Evolutionary conservation across 495 filamentous ascomycete genomes (phyloP).

Genomic region (Xylaria intraflava): DNA sequence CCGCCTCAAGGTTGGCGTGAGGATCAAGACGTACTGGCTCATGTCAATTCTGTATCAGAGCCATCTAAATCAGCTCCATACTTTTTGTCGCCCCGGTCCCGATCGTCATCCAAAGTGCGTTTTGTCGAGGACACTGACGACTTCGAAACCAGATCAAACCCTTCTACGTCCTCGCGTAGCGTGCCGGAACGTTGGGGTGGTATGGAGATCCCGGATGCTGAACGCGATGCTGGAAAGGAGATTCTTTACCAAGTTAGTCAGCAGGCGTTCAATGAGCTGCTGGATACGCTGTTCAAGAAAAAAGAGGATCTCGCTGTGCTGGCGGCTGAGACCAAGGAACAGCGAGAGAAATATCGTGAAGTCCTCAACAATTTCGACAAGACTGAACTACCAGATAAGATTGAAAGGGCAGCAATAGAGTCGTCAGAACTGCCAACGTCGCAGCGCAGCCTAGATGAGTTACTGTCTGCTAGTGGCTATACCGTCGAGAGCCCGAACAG

Average conservation of each 20-base stretch:
- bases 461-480: constrained; percentile 48
- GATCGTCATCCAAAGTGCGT: constrained; percentile 77
- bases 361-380: constrained; percentile 42
- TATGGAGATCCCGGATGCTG: constrained; percentile 73
- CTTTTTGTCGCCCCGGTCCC: constrained; percentile 58
- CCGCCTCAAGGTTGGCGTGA: constrained; percentile 59
- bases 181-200: constrained; percentile 80
- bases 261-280: constrained; percentile 84
- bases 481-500: constrained; percentile 24
- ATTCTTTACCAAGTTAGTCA: constrained; percentile 85
- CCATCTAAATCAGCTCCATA: constrained; percentile 37
- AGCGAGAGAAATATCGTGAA: constrained; percentile 51
- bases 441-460: constrained; percentile 41
- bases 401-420: constrained; percentile 15
- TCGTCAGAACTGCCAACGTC: constrained; percentile 4
- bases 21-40: constrained; percentile 51
- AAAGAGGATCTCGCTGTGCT: constrained; percentile 74
- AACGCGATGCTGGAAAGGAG: constrained; percentile 78
- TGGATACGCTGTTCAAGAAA: constrained; percentile 75
- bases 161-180: constrained; percentile 71
- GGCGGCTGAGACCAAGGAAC: constrained; percentile 53
- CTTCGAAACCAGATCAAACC: constrained; percentile 67
- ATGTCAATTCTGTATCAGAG: constrained; percentile 31
- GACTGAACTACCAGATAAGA: constrained; percentile 42
- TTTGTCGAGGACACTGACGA: constrained; percentile 73